phyloP scores from a whole-genome alignment of 202 grass and related monocot species.

The Saccharum hybrid region DNA sequence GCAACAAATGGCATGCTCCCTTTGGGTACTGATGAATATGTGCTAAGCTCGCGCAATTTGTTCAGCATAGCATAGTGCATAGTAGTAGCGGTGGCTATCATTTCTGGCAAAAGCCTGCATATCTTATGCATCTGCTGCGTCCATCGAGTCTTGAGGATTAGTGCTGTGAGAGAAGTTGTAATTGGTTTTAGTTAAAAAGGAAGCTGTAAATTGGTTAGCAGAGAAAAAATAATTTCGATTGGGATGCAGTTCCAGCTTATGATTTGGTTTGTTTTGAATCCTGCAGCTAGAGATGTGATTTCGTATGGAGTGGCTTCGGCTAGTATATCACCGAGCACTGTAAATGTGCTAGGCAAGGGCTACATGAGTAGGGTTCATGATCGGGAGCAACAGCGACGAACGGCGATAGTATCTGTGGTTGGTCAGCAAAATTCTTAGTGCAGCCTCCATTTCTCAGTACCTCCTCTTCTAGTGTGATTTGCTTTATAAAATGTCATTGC shows the following conservation, averaged over 20 bases:
- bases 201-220: not conserved
- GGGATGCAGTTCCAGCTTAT: not conserved
- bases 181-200: too few relatives aligned
- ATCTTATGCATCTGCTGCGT: not conserved
- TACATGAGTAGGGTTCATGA: conserved; percentile 2
- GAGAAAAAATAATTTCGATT: not conserved
- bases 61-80: not conserved
- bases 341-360: conserved; percentile 3
- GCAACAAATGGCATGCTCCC: not conserved
- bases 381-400: not conserved
- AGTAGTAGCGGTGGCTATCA: not conserved
- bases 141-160: not conserved
- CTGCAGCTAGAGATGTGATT: conserved; percentile 38
- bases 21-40: not conserved
- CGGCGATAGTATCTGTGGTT: conserved; percentile 49
- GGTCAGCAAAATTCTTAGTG: conserved; percentile 24
- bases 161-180: not conserved
- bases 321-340: conserved; percentile 15
- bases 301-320: conserved; percentile 7
- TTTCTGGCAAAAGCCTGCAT: not conserved
- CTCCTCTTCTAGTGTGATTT: not conserved
- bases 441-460: not conserved
- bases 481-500: not conserved
- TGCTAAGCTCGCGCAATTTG: not conserved
- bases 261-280: conserved; percentile 21